phyloP scores from a whole-genome alignment of 106 monocot genomes.

The Dioscorea dumetorum region DNA sequence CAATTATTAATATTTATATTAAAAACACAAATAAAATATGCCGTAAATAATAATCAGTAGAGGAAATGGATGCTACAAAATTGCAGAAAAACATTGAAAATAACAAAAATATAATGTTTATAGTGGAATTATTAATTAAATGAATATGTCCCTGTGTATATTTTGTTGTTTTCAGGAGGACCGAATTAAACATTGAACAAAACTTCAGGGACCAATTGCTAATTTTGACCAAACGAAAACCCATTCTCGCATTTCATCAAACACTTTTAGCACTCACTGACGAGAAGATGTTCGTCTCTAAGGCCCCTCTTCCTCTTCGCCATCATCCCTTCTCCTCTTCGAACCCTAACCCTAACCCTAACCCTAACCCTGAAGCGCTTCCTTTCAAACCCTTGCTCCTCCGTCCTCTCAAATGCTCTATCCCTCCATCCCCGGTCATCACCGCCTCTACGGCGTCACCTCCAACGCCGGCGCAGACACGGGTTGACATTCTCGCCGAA shows the following conservation, averaged over 20 bases:
- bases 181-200: no score
- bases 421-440: neutral
- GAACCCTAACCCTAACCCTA: slow-evolving; percentile 10
- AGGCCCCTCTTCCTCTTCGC: neutral
- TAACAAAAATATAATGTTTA: no score
- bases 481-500: slow-evolving; percentile 90
- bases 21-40: no score
- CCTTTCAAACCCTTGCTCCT: neutral
- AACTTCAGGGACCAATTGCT: no score
- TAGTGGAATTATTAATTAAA: no score
- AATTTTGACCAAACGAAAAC: no score
- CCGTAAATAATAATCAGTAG: no score
- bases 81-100: no score
- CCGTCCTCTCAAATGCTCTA: slow-evolving; percentile 1
- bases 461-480: slow-evolving; percentile 25
- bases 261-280: neutral
- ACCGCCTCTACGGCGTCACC: neutral
- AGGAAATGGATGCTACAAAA: no score
- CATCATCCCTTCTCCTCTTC: slow-evolving; percentile 1
- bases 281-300: slow-evolving; percentile 1
- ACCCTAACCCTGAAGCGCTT: slow-evolving; percentile 6
- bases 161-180: no score
- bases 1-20: no score
- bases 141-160: no score
- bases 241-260: neutral